Evolutionary conservation across 148 eudicot genomes (phyloP).

Genomic region (Silene conica): DNA sequence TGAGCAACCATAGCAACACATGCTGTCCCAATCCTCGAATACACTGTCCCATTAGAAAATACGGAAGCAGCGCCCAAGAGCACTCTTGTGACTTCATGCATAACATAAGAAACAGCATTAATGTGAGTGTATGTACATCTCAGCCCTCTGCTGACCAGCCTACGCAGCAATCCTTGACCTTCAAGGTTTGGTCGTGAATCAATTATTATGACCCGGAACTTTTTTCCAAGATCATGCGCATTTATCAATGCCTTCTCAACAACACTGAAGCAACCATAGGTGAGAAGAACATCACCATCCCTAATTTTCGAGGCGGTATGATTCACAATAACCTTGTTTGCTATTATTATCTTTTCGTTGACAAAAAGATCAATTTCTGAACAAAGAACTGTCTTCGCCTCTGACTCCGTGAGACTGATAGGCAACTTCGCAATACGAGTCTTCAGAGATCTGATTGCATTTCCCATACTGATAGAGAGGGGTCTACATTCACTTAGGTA

Average conservation of each 20-base stretch:
- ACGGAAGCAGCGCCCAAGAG: constrained; percentile 84
- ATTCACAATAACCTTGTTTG: constrained; percentile 62
- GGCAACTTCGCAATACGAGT: constrained; percentile 58
- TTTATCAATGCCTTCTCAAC: constrained; percentile 68
- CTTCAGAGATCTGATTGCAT: constrained; percentile 72
- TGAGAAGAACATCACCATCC: constrained; percentile 81
- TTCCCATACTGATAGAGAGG: constrained; percentile 94
- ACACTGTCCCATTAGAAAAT: constrained; percentile 81
- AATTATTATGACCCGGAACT: constrained; percentile 81
- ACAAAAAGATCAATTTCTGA: constrained; percentile 68
- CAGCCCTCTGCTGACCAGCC: constrained; percentile 69
- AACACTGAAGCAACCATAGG: constrained; percentile 65
- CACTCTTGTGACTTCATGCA: constrained; percentile 86
- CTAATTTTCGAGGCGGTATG: constrained; percentile 71
- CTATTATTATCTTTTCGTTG: constrained; percentile 69
- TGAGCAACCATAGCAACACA: constrained; percentile 96
- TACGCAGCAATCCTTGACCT: constrained; percentile 66
- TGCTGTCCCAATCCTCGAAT: constrained; percentile 87
- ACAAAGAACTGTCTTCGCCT: constrained; percentile 56
- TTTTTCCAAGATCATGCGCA: constrained; percentile 73
- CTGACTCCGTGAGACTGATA: constrained; percentile 50
- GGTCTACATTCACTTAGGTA: constrained; percentile 83
- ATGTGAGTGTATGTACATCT: constrained; percentile 88
- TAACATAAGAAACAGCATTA: constrained; percentile 83
- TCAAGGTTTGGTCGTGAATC: constrained; percentile 91